A percentile compares a stretch with the other conserved stretches of the same genome.
Conservation (phyloP, 306 rosid genomes). For the Prinsepia uniflora region DNA sequence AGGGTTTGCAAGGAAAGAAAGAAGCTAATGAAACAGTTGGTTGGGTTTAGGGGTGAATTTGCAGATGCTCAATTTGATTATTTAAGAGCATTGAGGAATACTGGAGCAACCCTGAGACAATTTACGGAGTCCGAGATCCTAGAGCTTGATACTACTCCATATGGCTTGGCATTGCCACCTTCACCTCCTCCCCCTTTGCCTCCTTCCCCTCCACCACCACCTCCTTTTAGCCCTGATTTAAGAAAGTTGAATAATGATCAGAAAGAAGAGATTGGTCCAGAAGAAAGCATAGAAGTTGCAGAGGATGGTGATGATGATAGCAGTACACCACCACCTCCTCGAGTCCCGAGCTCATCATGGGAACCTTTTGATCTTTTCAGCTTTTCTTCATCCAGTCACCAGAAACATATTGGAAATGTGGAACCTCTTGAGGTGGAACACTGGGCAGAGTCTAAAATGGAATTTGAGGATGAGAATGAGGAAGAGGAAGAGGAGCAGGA, state of each 20-base stretch:
- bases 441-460: slow-evolving; percentile 75
- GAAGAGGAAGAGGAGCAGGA: slow-evolving; percentile 56
- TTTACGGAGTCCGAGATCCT: slow-evolving; percentile 74
- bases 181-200: slow-evolving; percentile 54
- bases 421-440: slow-evolving; percentile 53
- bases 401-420: slow-evolving; percentile 30
- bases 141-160: slow-evolving; percentile 52
- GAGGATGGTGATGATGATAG: slow-evolving; percentile 25
- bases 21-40: slow-evolving; percentile 67
- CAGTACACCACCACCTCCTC: slow-evolving; percentile 27
- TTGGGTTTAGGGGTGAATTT: slow-evolving; percentile 61
- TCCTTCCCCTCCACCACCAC: slow-evolving; percentile 60
- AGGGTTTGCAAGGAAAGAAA: slow-evolving; percentile 71
- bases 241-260: slow-evolving; percentile 24
- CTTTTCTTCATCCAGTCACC: slow-evolving; percentile 23
- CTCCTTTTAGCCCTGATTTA: slow-evolving; percentile 53
- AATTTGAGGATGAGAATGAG: slow-evolving; percentile 64
- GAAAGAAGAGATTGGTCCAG: slow-evolving; percentile 26
- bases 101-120: slow-evolving; percentile 81
- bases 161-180: slow-evolving; percentile 42
- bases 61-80: slow-evolving; percentile 70
- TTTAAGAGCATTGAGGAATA: slow-evolving; percentile 65
- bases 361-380: slow-evolving; percentile 18
- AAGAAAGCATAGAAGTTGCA: slow-evolving; percentile 38
- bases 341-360: slow-evolving; percentile 26